phyloP scores from a whole-genome alignment of 1,139 yeast genomes.

The Taphrina deformans region DNA sequence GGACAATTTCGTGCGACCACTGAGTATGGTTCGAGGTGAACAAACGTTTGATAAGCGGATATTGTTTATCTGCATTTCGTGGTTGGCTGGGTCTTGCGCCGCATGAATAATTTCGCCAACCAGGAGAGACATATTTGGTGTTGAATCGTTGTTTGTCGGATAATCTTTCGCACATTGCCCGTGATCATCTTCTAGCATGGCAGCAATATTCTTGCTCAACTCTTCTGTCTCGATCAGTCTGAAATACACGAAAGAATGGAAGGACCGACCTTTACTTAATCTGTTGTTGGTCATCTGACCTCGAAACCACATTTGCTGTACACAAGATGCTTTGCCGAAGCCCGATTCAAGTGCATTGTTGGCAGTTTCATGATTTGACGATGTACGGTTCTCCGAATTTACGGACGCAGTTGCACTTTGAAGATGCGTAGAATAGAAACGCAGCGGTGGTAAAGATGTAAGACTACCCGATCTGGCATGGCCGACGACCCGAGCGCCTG shows the following conservation, averaged over 20 bases:
- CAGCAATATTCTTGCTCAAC: constrained; percentile 10
- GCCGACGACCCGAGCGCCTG: background rate
- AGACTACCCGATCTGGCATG: background rate
- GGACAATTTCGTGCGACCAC: constrained; percentile 1
- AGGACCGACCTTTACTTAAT: constrained; percentile 1
- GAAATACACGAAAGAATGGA: too few species aligned
- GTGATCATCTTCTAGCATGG: constrained; percentile 10
- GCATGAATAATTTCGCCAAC: constrained; percentile 24
- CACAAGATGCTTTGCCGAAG: constrained; percentile 13
- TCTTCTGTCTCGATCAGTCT: background rate
- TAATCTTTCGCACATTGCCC: background rate
- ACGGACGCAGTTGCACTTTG: background rate
- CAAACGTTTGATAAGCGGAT: constrained; percentile 8
- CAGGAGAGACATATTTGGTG: constrained; percentile 4
- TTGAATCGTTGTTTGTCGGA: background rate
- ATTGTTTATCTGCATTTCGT: constrained; percentile 6
- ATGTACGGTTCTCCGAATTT: background rate
- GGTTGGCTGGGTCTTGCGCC: background rate
- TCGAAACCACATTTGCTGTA: constrained; percentile 18
- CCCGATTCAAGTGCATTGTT: background rate
- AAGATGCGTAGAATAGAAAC: constrained; percentile 3
- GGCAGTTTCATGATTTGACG: background rate
- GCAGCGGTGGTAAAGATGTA: background rate
- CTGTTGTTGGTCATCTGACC: background rate
- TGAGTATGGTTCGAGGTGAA: constrained; percentile 22